Evolutionary conservation across 2,329 filamentous ascomycete species (phyloP).

Genomic region (Aspergillus caelatus): DNA sequence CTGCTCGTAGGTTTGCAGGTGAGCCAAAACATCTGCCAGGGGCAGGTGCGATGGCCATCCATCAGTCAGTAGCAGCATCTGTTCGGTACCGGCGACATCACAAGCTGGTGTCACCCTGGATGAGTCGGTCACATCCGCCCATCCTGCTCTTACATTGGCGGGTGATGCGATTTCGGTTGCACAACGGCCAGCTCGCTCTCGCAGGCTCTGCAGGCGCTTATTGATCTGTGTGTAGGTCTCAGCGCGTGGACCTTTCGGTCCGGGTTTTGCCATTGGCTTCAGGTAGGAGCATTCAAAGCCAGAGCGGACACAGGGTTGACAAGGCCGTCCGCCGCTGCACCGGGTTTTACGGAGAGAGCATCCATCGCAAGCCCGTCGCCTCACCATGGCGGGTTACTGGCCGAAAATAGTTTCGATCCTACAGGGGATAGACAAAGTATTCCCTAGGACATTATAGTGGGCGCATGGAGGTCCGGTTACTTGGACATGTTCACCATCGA

Average conservation of each 20-base stretch:
- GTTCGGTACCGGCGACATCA: not conserved
- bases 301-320: not conserved
- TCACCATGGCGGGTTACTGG: not conserved
- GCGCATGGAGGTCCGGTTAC: not conserved
- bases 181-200: not conserved
- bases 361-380: not conserved
- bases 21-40: not conserved
- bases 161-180: not conserved
- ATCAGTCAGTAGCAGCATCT: not conserved
- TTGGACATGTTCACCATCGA: not conserved
- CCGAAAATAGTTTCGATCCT: not conserved
- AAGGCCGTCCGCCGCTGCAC: not conserved
- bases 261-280: not conserved
- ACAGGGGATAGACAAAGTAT: too few relatives aligned
- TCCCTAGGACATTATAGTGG: not conserved
- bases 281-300: not conserved
- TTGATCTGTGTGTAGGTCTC: not conserved
- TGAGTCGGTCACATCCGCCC: not conserved
- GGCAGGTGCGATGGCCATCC: not conserved
- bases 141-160: not conserved
- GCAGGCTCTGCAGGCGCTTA: not conserved
- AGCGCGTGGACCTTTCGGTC: not conserved
- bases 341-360: not conserved
- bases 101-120: not conserved
- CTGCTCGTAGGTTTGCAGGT: not conserved